A percentile compares a stretch with the other conserved stretches of the same genome.
Evolutionary conservation across 257 asterid genomes (phyloP).

Genomic region (Thymus mandschuricus): DNA sequence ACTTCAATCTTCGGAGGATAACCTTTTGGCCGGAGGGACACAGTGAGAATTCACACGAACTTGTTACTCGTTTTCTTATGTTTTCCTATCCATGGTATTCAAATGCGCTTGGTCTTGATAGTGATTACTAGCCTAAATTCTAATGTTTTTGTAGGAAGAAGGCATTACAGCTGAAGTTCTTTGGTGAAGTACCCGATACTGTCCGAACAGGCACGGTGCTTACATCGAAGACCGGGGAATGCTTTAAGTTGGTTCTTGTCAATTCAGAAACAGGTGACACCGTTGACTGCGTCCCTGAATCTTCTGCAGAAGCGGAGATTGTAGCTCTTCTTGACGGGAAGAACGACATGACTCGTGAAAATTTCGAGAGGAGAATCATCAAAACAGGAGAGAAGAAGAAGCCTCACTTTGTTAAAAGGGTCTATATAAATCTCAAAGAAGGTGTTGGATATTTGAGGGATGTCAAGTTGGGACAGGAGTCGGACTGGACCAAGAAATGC

Average conservation of each 20-base stretch:
- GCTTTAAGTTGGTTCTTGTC: conserved; percentile 42
- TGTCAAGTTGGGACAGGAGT: conserved; percentile 43
- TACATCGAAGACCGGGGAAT: conserved; percentile 32
- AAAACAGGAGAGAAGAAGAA: conserved; percentile 40
- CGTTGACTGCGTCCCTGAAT: conserved; percentile 40
- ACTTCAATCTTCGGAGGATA: conserved; percentile 25
- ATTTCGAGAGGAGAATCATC: conserved; percentile 39
- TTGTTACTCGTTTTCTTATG: not conserved
- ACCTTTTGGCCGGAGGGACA: conserved; percentile 23
- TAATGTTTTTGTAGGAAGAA: conserved; percentile 39
- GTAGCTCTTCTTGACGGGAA: conserved; percentile 43
- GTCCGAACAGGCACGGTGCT: conserved; percentile 48
- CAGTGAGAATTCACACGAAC: conserved; percentile 37
- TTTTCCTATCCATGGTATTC: not conserved
- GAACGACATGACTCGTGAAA: conserved; percentile 33
- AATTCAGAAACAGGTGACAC: conserved; percentile 30
- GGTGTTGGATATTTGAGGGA: conserved; percentile 42
- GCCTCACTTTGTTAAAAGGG: conserved; percentile 47
- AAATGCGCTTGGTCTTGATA: not conserved
- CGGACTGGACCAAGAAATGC: conserved; percentile 40
- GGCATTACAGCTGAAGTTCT: conserved; percentile 46
- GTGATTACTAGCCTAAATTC: not conserved
- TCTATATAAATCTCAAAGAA: conserved; percentile 28
- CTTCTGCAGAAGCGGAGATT: conserved; percentile 47
- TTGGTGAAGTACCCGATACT: conserved; percentile 35